Evolutionary conservation across 192 early-diverging fungal genomes (phyloP).

Genomic region (Backusella morwellensis): DNA sequence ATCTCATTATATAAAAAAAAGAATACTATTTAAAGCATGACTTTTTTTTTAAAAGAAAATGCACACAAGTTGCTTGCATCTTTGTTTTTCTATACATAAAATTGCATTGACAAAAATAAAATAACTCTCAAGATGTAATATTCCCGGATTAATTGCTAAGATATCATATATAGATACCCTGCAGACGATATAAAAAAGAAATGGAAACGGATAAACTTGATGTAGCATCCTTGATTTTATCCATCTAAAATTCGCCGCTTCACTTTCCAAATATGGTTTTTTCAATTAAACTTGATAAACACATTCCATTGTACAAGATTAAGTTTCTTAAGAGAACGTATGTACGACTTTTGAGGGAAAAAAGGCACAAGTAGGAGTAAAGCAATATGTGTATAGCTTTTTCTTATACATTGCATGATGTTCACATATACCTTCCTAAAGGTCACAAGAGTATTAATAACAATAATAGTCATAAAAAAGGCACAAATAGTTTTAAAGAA

Average conservation of each 20-base stretch:
- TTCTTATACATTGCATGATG: background rate
- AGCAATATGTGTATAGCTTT: background rate
- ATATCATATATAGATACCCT: background rate
- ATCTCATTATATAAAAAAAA: conserved; percentile 4
- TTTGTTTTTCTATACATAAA: background rate
- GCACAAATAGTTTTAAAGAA: background rate
- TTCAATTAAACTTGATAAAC: background rate
- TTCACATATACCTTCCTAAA: background rate
- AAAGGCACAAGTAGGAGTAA: background rate
- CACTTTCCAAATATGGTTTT: background rate
- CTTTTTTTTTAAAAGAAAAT: background rate
- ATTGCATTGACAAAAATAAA: background rate
- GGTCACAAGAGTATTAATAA: background rate
- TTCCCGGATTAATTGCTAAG: background rate
- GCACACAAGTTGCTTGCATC: background rate
- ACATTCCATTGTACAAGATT: background rate
- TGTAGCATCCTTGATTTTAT: background rate
- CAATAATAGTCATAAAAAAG: background rate
- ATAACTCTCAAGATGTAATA: background rate
- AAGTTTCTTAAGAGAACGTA: background rate
- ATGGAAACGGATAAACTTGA: background rate
- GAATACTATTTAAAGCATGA: background rate
- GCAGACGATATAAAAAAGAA: background rate
- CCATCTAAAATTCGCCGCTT: background rate
- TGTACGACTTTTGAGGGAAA: background rate